Evolutionary conservation across 176 grass and related monocot genomes (phyloP), one percentile per base, ranked within the genome.

Genomic region (Ampelocalamus luodianensis): DNA sequence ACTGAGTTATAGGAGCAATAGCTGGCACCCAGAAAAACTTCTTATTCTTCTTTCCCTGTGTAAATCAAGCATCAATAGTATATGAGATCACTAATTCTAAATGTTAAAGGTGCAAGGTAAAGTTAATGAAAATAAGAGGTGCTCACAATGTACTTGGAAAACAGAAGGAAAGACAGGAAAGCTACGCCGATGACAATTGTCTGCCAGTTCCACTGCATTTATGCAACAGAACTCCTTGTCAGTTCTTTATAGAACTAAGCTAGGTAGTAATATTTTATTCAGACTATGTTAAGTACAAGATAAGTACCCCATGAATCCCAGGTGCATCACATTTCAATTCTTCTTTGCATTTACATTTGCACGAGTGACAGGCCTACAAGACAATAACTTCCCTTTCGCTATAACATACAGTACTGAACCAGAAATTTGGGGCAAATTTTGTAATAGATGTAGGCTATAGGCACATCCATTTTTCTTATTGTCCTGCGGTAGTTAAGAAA

Each of bases 161-260:
- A 45, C 58, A 99, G 80, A 85, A 99, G 96, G 82, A 99, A 96
- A 55, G 53, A 72, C 54, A 99, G 85, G 66, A 99, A 99, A 63
- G 86, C 7, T 48, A 80, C 42, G 32, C 86, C 88, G 37, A 99
- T 99, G 69, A 94, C 50, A 82, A 99, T 90, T 45, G 96, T 96
- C 80, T 94, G 88, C 96, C 96, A 99, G 69, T 99, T 99, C 93
- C 93, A 96, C 96, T 99, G 84, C 65, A 92, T 83, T n/a, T n/a
- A 77, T 67, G 43, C 18, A 82, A 55, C 78, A 85, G 26, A 72
- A 64, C 3, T 40, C 27, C 45, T 26, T 71, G 27, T 87, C 45
- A 83, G 69, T 42, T 72, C 27, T 62, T 37, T 39, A 43, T 56
- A 58, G 18, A 51, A 79, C 14, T 74, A 42, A 74, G 20, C 26